These are phyloP conservation scores for Pichia californica DNA, from an alignment of 805 yeast genomes.

Conservation along the genomic window DNA sequence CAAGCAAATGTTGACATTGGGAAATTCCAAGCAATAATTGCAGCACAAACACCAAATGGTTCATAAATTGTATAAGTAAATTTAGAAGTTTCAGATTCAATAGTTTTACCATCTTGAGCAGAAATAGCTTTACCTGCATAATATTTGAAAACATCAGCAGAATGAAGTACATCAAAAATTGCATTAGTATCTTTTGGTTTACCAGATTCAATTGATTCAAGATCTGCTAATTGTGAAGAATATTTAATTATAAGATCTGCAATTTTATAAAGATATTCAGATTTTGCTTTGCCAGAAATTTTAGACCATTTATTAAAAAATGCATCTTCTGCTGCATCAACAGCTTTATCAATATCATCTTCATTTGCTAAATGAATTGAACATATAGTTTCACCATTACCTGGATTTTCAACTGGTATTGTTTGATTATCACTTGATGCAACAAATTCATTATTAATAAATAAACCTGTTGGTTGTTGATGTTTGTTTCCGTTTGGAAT, in stretches of 20 bases:
- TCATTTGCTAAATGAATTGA: constrained; percentile 44
- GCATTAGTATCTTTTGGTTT: constrained; percentile 50
- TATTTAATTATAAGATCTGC: constrained; percentile 45
- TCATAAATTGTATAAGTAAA: constrained; percentile 58
- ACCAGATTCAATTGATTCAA: constrained; percentile 57
- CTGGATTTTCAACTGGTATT: constrained; percentile 52
- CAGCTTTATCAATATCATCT: constrained; percentile 51
- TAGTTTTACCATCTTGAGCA: constrained; percentile 50
- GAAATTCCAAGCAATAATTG: constrained; percentile 69
- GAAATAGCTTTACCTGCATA: constrained; percentile 76
- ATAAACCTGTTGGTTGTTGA: constrained; percentile 75
- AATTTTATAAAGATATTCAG: constrained; percentile 40
- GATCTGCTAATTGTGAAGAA: constrained; percentile 43
- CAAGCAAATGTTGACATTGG: constrained; percentile 63
- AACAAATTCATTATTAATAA: constrained; percentile 80
- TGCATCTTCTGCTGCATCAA: constrained; percentile 44
- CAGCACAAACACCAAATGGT: constrained; percentile 67
- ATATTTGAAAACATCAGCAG: constrained; percentile 51
- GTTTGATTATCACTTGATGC: constrained; percentile 42
- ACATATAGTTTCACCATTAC: constrained; percentile 46
- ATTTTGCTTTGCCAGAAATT: constrained; percentile 39
- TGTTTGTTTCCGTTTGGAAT: constrained; percentile 51
- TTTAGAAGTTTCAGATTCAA: constrained; percentile 52
- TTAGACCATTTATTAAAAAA: constrained; percentile 42
- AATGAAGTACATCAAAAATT: constrained; percentile 51